Percentiles rank a stretch among this genome's conserved stretches.
These are phyloP conservation scores for Rubroboletus pulcherrimus DNA, from an alignment of 768 basidiomycete genomes.

Conservation along the genomic window DNA sequence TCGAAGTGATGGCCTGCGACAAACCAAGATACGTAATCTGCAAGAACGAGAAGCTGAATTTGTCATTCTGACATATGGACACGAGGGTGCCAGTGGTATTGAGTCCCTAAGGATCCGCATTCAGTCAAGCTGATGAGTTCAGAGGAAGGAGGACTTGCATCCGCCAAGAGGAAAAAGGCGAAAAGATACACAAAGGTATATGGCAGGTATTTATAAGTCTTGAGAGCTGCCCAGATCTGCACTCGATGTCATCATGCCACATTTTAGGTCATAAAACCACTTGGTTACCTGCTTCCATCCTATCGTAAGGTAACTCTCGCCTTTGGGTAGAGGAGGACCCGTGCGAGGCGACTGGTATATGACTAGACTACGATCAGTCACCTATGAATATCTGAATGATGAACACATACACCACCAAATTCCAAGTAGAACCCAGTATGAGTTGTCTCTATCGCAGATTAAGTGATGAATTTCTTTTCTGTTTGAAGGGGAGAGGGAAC, in stretches of 20 bases:
- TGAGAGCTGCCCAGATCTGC: conserved; percentile 73
- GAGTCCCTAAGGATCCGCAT: conserved; percentile 48
- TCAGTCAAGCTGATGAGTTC: neutral
- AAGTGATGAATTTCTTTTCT: neutral
- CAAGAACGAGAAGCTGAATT: conserved; percentile 78
- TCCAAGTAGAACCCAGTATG: conserved; percentile 74
- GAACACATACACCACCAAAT: conserved; percentile 80
- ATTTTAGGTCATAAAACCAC: neutral
- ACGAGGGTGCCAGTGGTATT: conserved; percentile 79
- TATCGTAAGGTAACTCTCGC: conserved; percentile 72
- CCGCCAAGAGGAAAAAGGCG: conserved; percentile 74
- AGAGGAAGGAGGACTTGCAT: conserved; percentile 41
- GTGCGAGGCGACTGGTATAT: conserved; percentile 83
- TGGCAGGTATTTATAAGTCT: conserved; percentile 74
- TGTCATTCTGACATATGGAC: conserved; percentile 74
- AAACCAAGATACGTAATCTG: conserved; percentile 78
- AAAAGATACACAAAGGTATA: conserved; percentile 81
- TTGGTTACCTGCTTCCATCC: conserved; percentile 75
- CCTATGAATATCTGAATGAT: neutral
- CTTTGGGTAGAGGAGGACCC: conserved; percentile 74
- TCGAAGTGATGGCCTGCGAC: conserved; percentile 73
- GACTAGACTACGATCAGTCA: conserved; percentile 39
- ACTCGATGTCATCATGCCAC: neutral
- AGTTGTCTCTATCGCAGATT: conserved; percentile 48
- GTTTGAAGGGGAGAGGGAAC: conserved; percentile 18